Percentiles rank a stretch among this genome's conserved stretches.
Conservation (phyloP, 1,284 basidiomycete species). For the Irpex sp. region DNA sequence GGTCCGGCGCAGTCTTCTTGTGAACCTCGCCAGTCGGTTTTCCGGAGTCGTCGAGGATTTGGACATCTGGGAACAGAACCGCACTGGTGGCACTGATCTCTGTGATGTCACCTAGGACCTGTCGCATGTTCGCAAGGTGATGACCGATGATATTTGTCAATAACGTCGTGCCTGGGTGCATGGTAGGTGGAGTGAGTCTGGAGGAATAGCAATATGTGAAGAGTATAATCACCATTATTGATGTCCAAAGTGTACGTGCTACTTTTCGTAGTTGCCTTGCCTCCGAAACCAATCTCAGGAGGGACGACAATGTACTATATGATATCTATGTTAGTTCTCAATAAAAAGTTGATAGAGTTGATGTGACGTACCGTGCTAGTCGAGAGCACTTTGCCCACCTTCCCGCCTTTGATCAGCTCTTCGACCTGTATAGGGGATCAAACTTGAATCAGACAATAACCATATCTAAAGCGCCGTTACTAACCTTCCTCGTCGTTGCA, state of each 20-base stretch:
- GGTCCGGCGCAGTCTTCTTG: constrained; percentile 19
- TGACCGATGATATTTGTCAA: constrained; percentile 27
- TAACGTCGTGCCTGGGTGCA: constrained; percentile 20
- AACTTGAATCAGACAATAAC: neutral
- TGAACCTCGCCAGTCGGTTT: constrained; percentile 21
- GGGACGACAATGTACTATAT: no score
- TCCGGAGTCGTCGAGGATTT: constrained; percentile 19
- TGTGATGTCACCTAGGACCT: constrained; percentile 27
- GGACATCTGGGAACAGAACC: constrained; percentile 22
- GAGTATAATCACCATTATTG: no score
- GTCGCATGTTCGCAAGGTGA: constrained; percentile 22
- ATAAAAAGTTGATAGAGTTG: neutral
- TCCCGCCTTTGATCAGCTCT: neutral
- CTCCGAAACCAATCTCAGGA: no score
- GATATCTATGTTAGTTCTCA: neutral
- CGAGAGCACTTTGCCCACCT: constrained; percentile 21
- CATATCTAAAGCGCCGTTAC: neutral
- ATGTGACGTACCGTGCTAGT: constrained; percentile 20
- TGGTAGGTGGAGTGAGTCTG: no score
- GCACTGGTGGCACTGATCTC: constrained; percentile 23
- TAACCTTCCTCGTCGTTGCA: constrained; percentile 25
- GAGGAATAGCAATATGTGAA: no score
- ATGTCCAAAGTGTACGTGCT: no score
- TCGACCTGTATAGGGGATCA: neutral
- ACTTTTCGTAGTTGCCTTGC: no score